Conservation (phyloP, 2,329 filamentous ascomycete species). For the Zymoseptoria passerinii region DNA sequence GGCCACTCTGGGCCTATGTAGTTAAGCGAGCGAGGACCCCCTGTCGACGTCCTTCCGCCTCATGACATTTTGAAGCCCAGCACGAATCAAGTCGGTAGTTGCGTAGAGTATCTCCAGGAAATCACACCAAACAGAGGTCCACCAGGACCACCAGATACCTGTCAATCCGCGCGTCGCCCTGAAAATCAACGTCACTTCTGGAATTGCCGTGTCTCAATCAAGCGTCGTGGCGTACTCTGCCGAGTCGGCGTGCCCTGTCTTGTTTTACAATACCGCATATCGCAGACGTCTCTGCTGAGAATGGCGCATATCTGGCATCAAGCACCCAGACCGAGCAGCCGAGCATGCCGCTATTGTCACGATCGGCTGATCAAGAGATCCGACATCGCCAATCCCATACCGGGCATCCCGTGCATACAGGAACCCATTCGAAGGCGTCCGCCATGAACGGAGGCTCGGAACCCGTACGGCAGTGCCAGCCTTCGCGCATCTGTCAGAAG, state of each 20-base stretch:
- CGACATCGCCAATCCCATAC: too few species aligned
- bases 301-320: background rate
- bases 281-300: background rate
- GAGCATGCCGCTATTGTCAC: too few species aligned
- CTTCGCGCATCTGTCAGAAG: background rate
- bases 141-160: background rate
- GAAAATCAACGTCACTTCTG: background rate
- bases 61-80: background rate
- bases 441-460: background rate
- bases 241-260: background rate
- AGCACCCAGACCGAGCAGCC: background rate
- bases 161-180: background rate
- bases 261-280: background rate
- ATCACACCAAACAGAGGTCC: background rate
- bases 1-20: too few species aligned
- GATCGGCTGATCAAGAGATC: background rate
- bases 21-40: background rate
- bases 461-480: background rate
- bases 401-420: background rate
- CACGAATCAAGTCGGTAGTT: too few species aligned
- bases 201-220: background rate
- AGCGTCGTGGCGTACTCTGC: background rate
- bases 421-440: background rate
- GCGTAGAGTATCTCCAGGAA: background rate
- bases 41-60: background rate